Evolutionary conservation across 176 grass and related monocot species (phyloP).

Genomic region (Avena atlantica): DNA sequence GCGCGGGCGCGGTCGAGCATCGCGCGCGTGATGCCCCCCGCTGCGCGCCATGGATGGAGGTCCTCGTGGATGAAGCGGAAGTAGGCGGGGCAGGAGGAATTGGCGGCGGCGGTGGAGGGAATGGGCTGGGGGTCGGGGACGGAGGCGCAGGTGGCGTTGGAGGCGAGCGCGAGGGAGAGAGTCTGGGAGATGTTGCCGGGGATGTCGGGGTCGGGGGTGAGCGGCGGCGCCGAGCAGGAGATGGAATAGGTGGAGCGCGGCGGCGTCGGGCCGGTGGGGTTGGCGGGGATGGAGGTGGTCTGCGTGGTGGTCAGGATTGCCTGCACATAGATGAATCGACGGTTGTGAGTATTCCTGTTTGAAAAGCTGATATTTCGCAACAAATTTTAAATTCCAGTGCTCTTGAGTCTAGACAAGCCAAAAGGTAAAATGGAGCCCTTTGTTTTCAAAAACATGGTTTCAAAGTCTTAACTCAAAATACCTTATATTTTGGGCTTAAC

Average conservation of each 20-base stretch:
- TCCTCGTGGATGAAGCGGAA: constrained; percentile 92
- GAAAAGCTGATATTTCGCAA: background rate
- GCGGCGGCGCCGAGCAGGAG: constrained; percentile 56
- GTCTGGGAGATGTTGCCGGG: constrained; percentile 63
- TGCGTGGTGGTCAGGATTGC: constrained; percentile 46
- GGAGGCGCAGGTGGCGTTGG: constrained; percentile 29
- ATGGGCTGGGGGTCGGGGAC: constrained; percentile 26
- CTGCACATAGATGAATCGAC: constrained; percentile 39
- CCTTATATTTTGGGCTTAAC: no score
- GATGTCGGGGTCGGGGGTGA: constrained; percentile 42
- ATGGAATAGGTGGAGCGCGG: constrained; percentile 42
- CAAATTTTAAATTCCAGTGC: background rate
- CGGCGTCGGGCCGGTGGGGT: constrained; percentile 39
- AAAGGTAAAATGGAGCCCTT: no score
- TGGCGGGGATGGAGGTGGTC: constrained; percentile 38
- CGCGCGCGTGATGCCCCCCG: constrained; percentile 62
- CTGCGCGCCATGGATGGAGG: constrained; percentile 77
- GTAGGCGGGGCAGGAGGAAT: constrained; percentile 69
- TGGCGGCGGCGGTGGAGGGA: constrained; percentile 20
- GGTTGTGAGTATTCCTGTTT: background rate
- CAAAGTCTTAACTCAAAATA: no score
- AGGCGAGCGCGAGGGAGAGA: constrained; percentile 44
- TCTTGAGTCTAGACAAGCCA: background rate
- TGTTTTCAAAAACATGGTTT: no score
- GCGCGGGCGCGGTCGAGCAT: constrained; percentile 64